Evolutionary conservation across 2,329 filamentous ascomycete species (phyloP).

Genomic region (Ilyonectria sp.): DNA sequence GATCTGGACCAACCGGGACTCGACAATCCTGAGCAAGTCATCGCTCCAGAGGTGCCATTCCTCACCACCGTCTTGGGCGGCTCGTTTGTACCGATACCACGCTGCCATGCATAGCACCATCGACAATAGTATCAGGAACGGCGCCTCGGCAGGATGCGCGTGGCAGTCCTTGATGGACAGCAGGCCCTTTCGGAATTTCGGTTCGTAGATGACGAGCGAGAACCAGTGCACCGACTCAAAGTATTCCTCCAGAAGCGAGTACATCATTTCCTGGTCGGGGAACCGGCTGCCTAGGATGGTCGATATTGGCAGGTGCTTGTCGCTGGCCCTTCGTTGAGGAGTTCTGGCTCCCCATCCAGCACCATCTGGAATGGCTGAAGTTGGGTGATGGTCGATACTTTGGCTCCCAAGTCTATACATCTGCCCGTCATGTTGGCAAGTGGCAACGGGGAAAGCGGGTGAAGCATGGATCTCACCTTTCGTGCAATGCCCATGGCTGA

Average conservation of each 20-base stretch:
- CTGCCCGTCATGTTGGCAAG: not conserved
- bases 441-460: not conserved
- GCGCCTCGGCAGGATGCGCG: constrained; percentile 52
- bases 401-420: constrained; percentile 4
- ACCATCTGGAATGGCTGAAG: constrained; percentile 28
- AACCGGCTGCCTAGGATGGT: constrained; percentile 22
- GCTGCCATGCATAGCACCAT: constrained; percentile 49
- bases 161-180: constrained; percentile 51
- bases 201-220: constrained; percentile 60
- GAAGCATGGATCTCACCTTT: not conserved
- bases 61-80: not conserved
- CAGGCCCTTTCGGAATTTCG: constrained; percentile 54
- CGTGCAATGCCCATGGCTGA: too few species aligned
- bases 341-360: not conserved
- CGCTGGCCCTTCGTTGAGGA: not conserved
- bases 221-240: constrained; percentile 61
- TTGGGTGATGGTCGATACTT: constrained; percentile 6
- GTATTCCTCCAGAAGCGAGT: constrained; percentile 55
- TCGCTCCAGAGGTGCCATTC: constrained; percentile 1
- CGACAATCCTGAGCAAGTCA: not conserved
- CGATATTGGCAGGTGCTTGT: constrained; percentile 21
- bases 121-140: constrained; percentile 55
- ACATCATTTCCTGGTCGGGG: constrained; percentile 10
- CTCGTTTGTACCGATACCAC: not conserved
- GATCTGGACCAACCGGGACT: not conserved